Percentiles rank a stretch among this genome's conserved stretches.
These are phyloP conservation scores for Neofusicoccum parvum DNA, from an alignment of 2,329 filamentous ascomycete genomes.

Conservation along the genomic window DNA sequence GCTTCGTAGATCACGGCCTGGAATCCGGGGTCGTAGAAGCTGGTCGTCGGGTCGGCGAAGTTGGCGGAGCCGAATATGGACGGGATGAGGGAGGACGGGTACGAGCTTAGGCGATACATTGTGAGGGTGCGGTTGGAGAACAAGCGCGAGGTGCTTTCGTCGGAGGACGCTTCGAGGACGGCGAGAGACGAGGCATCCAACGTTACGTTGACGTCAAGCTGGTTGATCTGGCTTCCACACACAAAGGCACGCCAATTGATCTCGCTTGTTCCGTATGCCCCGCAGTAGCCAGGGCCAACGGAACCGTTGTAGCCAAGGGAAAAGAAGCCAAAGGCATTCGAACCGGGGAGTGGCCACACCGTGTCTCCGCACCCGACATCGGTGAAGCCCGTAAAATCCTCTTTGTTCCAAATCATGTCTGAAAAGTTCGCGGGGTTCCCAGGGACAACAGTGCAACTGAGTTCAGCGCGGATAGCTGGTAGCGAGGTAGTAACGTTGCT, in stretches of 20 bases:
- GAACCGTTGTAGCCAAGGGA: not conserved
- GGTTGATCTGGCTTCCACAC: not conserved
- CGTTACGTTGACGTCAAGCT: not conserved
- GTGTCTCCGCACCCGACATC: not conserved
- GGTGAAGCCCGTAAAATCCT: not conserved
- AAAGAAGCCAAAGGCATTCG: not conserved
- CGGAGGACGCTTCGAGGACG: not conserved
- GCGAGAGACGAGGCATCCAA: not conserved
- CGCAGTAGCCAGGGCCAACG: not conserved
- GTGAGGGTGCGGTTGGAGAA: not conserved
- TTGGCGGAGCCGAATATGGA: not conserved
- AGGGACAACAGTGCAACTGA: not conserved
- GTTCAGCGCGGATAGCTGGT: not conserved
- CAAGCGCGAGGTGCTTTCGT: not conserved
- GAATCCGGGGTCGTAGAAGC: conserved; percentile 1
- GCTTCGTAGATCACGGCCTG: not conserved
- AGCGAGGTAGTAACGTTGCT: not conserved
- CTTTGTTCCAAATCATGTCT: not conserved
- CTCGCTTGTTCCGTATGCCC: not conserved
- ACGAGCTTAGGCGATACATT: not conserved
- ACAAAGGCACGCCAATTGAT: not conserved
- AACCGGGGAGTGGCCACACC: not conserved
- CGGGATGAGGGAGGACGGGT: not conserved
- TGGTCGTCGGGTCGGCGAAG: not conserved
- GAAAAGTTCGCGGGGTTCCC: not conserved